Evolutionary conservation across 2,329 filamentous ascomycete genomes (phyloP), one percentile per base, ranked within the genome.

Genomic region (Calonectria hawksworthii): DNA sequence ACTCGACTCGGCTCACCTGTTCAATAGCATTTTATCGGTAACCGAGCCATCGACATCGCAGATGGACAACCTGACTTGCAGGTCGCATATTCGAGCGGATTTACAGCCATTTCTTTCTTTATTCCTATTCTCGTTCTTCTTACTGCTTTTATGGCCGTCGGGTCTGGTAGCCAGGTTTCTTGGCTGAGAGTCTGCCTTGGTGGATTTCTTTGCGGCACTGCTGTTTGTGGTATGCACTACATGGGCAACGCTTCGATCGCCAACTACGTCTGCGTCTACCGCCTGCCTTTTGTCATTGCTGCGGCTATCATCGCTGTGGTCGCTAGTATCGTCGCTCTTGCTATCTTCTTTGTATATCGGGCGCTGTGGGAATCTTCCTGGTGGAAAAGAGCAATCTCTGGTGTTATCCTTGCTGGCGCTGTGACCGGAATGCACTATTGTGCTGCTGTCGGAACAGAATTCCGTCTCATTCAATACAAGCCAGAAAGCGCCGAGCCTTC

Each of bases 361-460:
- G 91, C 93, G 21, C 90, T 91, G 21, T 98, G 95, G 95, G 94
- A 93, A 64, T 93, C 93, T 80, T 91, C 90, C 21, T 95, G 93
- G 91, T 96, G 93, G 93, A 95, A 95, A 82, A 89, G 95, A 73
- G 85, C 89, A 13, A 80, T 92, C 2, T 94, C 93, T 75, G 93
- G 93, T 13, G 85, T 92, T 59, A 84, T 96, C 23, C 88, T 98
- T 51, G 94, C 94, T 11, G 88, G 90, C 21, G 94, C 94, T 51
- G 94, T 97, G 2, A 96, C 93, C 13, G 94, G 94, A 1, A 97
- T 98, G 95, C 95, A 98, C 85, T 98, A 95, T 94, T 93, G 93
- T 71, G 95, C 94, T 38, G 90, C 93, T 4, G 89, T 91, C 14
- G 94, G 94, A 21, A 97, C 94, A 4, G 83, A 84, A 11, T 97